Conservation (phyloP, 495 filamentous ascomycete species). For the Tuber melanosporum region DNA sequence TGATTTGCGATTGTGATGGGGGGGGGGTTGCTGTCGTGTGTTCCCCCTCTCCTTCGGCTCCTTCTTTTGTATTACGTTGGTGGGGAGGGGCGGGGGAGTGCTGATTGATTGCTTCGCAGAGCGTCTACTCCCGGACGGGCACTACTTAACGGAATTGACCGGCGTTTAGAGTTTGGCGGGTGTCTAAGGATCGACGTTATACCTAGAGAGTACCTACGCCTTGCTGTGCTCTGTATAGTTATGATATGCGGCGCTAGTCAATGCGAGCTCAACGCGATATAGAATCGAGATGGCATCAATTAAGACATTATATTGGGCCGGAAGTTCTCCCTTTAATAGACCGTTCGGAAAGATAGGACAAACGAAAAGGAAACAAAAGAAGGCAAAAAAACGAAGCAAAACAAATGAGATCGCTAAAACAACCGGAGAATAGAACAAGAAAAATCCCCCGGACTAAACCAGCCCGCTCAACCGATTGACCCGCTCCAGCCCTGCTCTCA, state of each 20-base stretch:
- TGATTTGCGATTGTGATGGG: constrained; percentile 8
- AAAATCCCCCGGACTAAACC: not conserved
- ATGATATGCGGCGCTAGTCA: not conserved
- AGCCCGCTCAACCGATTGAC: not conserved
- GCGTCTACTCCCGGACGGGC: not conserved
- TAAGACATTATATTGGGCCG: not conserved
- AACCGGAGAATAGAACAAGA: not conserved
- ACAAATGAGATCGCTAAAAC: not conserved
- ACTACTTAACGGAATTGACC: not conserved
- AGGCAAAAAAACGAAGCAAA: not conserved
- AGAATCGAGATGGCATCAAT: not conserved
- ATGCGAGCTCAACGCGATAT: not conserved
- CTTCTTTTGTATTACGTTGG: not conserved
- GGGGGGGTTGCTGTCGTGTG: not conserved
- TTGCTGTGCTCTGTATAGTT: not conserved
- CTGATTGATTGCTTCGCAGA: not conserved
- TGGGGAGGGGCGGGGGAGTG: not conserved
- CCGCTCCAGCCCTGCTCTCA: not conserved
- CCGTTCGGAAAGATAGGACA: not conserved
- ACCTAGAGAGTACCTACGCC: not conserved
- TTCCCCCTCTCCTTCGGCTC: not conserved
- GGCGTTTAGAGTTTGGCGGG: not conserved
- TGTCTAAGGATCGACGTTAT: not conserved
- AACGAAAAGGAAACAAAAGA: not conserved
- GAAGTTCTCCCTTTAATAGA: not conserved